Evolutionary conservation across 371 early-diverging fungal genomes (phyloP), one percentile per base, ranked within the genome.

Genomic region (Cokeromyces recurvatus): DNA sequence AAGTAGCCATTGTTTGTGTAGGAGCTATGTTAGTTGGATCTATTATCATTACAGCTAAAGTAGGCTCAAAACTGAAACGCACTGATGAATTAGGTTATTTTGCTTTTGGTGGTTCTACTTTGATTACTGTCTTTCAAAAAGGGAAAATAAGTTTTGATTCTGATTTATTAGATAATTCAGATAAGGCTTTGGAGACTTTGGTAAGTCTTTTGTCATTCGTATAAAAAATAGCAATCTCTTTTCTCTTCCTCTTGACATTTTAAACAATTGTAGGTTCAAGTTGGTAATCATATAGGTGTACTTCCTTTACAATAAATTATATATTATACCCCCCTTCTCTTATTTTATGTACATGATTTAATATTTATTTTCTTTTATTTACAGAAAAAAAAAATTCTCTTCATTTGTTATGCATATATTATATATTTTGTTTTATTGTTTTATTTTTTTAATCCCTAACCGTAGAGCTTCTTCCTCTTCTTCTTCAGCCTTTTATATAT

Each of bases 21-120:
- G 76, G 76, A 22, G 76, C 76, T 3, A 47, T 72, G 38, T 46
- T 64, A 45, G 78, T 77, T 11, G 78, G 78, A 17, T 72, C 78
- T 0, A 66, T 77, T 17, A 59, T 59, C 6, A 47, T 71, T 37
- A 72, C 78, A 9, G 65, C 70, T 5, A 62, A 63, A 9, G 71
- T 67, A 4, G 82, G 80, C 2, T 56, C 60, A n/a, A 43, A 53
- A 6, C 40, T 56, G 5, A 72, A 68, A 15, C 56, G 56, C 6
- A 51, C 37, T 27, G 86, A 87, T 43, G 89, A 89, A 49, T 70
- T 80, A 27, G 87, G 89, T n/a, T 86, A 78, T 38, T 81, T 82
- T 60, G 66, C 68, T 3, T 81, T 80, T 48, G 78, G 79, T 25
- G 88, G 88, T 2, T 79, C 81, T 5, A 87, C 86, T 5, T 71